These are phyloP conservation scores for Microdochium bolleyi DNA, from an alignment of 2,329 filamentous ascomycete species.

Conservation along the genomic window DNA sequence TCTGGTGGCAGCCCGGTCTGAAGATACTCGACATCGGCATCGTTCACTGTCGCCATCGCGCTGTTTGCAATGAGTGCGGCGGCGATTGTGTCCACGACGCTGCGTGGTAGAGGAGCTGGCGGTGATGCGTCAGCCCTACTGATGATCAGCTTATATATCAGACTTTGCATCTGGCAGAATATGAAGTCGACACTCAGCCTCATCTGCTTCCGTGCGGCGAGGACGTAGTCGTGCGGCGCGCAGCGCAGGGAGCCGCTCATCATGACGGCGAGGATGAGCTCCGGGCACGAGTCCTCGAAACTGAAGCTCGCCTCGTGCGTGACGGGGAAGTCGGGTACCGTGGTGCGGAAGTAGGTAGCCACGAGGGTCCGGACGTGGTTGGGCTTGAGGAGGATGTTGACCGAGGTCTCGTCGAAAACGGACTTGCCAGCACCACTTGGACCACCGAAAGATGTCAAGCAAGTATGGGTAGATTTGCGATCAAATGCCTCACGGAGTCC, in stretches of 20 bases:
- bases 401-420: not conserved
- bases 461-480: not conserved
- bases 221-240: constrained; percentile 9
- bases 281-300: constrained; percentile 3
- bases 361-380: constrained; percentile 9
- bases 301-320: constrained; percentile 16
- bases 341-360: constrained; percentile 14
- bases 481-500: not conserved
- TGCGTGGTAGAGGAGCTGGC: no score
- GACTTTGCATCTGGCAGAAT: constrained; percentile 6
- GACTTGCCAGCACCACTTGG: not conserved
- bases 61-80: constrained; percentile 14
- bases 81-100: constrained; percentile 11
- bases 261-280: constrained; percentile 9
- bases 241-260: constrained; percentile 9
- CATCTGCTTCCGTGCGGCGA: constrained; percentile 5
- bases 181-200: constrained; percentile 10
- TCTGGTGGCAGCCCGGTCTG: constrained; percentile 3
- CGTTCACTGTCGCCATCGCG: constrained; percentile 10
- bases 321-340: constrained; percentile 17
- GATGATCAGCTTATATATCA: constrained; percentile 1
- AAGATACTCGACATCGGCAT: constrained; percentile 5
- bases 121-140: constrained; percentile 2
- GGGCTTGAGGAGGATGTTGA: not conserved
- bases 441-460: not conserved